phyloP scores from a whole-genome alignment of 179 eudicot genomes.

The Heliamphora pulchella region DNA sequence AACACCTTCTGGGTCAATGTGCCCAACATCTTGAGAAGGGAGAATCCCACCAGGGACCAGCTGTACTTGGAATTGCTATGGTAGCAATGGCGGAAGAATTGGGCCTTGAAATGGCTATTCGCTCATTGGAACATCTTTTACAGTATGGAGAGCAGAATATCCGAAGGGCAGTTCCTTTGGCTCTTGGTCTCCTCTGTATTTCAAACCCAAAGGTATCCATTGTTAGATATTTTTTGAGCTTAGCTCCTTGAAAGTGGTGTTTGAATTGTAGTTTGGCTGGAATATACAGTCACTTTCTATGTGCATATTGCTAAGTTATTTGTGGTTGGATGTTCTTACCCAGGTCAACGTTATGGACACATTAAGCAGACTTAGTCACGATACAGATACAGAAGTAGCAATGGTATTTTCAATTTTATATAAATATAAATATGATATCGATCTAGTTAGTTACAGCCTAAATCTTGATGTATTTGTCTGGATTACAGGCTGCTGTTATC shows the following conservation, averaged over 20 bases:
- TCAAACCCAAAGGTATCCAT: slow-evolving; percentile 76
- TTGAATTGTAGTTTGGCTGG: not conserved
- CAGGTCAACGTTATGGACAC: slow-evolving; percentile 99
- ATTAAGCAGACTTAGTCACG: slow-evolving; percentile 92
- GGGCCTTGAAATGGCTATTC: slow-evolving; percentile 91
- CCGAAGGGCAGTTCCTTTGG: slow-evolving; percentile 86
- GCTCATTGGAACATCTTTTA: slow-evolving; percentile 86
- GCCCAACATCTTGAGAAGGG: slow-evolving; percentile 93
- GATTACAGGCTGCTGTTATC: slow-evolving; percentile 77
- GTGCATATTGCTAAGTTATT: slow-evolving; percentile 14
- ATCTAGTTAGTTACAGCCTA: not conserved
- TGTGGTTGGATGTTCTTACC: slow-evolving; percentile 16
- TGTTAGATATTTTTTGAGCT: not conserved
- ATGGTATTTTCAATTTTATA: slow-evolving; percentile 46
- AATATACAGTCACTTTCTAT: not conserved
- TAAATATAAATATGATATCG: not conserved
- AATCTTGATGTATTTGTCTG: not conserved
- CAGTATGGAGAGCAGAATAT: slow-evolving; percentile 97
- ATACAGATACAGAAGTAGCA: slow-evolving; percentile 90
- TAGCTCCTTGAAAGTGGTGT: not conserved
- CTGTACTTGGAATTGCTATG: slow-evolving; percentile 96
- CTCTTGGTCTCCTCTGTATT: slow-evolving; percentile 84
- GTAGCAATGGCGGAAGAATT: slow-evolving; percentile 95
- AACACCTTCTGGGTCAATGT: slow-evolving; percentile 88
- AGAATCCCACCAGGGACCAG: slow-evolving; percentile 91